Percentiles rank a stretch among this genome's conserved stretches.
Evolutionary conservation across 495 filamentous ascomycete species (phyloP).

Genomic region (Penicillium verhagenii): DNA sequence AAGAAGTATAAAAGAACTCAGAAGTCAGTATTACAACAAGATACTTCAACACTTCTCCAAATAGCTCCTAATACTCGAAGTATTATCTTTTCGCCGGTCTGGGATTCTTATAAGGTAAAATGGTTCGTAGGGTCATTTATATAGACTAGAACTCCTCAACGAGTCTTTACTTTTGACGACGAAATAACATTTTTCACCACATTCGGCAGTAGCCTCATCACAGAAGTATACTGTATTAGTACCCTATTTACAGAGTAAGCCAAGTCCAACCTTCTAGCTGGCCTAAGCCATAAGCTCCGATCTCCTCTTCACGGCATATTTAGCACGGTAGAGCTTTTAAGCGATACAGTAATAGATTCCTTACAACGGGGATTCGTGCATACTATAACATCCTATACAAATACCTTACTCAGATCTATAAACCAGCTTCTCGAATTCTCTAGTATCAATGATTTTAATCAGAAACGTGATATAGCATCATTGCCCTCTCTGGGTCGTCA

Average conservation of each 20-base stretch:
- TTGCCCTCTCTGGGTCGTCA: not conserved
- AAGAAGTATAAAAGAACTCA: too few relatives aligned
- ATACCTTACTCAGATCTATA: constrained; percentile 66
- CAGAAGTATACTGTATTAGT: constrained; percentile 55
- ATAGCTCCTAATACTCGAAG: constrained; percentile 19
- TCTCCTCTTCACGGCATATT: constrained; percentile 66
- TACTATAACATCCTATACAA: constrained; percentile 64
- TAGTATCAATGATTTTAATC: constrained; percentile 17
- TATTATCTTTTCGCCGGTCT: constrained; percentile 47
- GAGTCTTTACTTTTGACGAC: constrained; percentile 38
- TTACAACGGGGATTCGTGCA: constrained; percentile 58
- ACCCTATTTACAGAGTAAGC: constrained; percentile 46
- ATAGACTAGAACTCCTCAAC: constrained; percentile 47
- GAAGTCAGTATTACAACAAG: too few relatives aligned
- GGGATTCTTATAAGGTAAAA: constrained; percentile 54
- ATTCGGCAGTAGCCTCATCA: constrained; percentile 61
- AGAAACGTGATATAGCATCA: not conserved
- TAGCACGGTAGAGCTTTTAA: constrained; percentile 59
- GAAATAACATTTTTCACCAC: constrained; percentile 52
- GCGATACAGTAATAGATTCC: constrained; percentile 52
- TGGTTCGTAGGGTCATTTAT: constrained; percentile 62
- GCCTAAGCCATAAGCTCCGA: constrained; percentile 68
- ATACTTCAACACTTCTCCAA: too few relatives aligned
- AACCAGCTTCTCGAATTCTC: constrained; percentile 62
- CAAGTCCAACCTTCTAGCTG: constrained; percentile 66